Evolutionary conservation across 805 yeast genomes (phyloP), one percentile per base, ranked within the genome.

Genomic region (Scheffersomyces amazonensis): DNA sequence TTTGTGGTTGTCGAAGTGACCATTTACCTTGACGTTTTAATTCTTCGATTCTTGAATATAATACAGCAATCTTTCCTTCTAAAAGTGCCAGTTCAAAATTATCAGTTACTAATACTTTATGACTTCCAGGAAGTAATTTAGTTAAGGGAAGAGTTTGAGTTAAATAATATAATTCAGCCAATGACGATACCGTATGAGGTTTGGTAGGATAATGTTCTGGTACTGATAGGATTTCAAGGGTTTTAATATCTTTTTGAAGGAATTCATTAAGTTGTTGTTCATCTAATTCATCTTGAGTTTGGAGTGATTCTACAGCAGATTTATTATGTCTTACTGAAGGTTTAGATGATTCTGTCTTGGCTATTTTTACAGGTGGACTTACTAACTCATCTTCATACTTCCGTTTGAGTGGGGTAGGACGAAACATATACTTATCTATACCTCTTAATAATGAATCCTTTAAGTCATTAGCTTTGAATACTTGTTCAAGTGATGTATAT

Each of bases 11-110:
- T 37, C 95, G 73, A 37, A 93, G 66, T 16, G 96, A 83, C 98
- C 99, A 93, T 50, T 86, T 81, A 2, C 87, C 85, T 41, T 83
- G 83, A 33, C 95, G 71, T 57, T 88, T 87, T 45, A 93, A 70
- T 57, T 91, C 98, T 54, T 91, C 98, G 33, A 93, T 90, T 43
- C 98, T 72, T 2, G 95, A 84, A 50, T 88, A 85, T 15, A 88
- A 80, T 9, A 89, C 96, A 0, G 95, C 87, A 2, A 91, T 81
- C 55, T 90, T 85, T 3, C 96, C 96, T 55, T 93, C 99, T 11
- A 87, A 76, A 23, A 90, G 66, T 0, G 96, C 87, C 50, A 84
- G 77, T 53, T 88, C 95, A 62, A 79, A 93, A 40, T 86, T 79
- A 36, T 87, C 91, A 0, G 98, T 86, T 22, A 89, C 79, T 27